Percentiles rank a stretch among this genome's conserved stretches.
phyloP scores from a whole-genome alignment of 1,284 basidiomycete genomes.

The Apiotrichum domesticum region DNA sequence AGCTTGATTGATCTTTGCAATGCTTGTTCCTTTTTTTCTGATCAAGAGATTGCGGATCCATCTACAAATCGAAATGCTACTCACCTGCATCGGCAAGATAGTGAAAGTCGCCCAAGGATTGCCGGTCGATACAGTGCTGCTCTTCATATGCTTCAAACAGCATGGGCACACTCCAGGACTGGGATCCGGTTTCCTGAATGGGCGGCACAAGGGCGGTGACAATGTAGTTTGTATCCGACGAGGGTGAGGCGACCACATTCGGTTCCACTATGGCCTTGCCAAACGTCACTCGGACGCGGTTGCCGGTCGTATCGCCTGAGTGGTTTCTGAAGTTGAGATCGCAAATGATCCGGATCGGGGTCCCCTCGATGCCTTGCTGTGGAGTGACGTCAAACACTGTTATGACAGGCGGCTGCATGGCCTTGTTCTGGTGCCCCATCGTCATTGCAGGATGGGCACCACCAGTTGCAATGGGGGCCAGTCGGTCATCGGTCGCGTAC shows the following conservation, averaged over 20 bases:
- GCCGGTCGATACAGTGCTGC: constrained; percentile 28
- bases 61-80: neutral
- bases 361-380: constrained; percentile 27
- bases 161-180: constrained; percentile 23
- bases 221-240: constrained; percentile 1
- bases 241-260: constrained; percentile 14
- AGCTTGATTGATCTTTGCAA: neutral
- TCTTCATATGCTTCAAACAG: constrained; percentile 34
- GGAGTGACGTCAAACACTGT: constrained; percentile 25
- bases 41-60: neutral
- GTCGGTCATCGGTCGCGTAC: neutral
- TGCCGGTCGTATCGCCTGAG: neutral
- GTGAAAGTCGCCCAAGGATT: constrained; percentile 31
- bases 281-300: constrained; percentile 31
- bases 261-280: constrained; percentile 32
- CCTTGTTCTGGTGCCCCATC: neutral
- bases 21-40: neutral
- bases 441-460: neutral
- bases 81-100: constrained; percentile 8
- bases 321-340: constrained; percentile 21
- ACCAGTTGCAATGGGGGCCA: neutral
- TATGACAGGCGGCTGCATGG: constrained; percentile 5
- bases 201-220: constrained; percentile 5
- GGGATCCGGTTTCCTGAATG: neutral
- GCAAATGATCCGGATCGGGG: constrained; percentile 25